A percentile compares a stretch with the other conserved stretches of the same genome.
phyloP scores from a whole-genome alignment of 768 basidiomycete genomes.

The Lactifluus piperatus region DNA sequence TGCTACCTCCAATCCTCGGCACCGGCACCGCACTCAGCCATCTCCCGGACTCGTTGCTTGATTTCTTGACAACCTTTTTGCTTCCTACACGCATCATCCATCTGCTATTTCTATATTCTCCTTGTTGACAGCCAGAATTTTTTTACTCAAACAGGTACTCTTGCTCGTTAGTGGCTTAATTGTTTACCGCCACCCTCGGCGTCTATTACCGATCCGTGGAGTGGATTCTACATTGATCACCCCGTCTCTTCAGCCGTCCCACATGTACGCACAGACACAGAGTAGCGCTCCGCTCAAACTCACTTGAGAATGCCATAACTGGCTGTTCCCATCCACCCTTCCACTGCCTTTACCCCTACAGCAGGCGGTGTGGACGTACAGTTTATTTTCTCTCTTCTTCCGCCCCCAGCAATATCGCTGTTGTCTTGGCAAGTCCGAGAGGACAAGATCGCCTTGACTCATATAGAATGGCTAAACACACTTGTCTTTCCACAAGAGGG shows the following conservation, averaged over 20 bases:
- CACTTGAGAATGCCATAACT: background rate
- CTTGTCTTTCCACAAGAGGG: background rate
- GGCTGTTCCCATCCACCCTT: background rate
- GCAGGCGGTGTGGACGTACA: background rate
- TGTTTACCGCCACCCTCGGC: background rate
- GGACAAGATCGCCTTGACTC: too few relatives aligned
- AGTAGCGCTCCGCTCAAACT: background rate
- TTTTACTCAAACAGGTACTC: background rate
- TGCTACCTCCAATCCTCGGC: background rate
- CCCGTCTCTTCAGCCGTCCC: background rate
- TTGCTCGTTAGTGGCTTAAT: background rate
- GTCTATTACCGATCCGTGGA: background rate
- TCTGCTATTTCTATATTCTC: background rate
- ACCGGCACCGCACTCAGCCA: background rate
- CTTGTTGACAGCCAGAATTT: background rate
- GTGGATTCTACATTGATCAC: background rate
- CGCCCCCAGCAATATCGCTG: background rate
- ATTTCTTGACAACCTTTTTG: background rate
- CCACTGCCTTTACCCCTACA: background rate
- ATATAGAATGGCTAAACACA: too few relatives aligned
- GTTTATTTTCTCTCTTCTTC: background rate
- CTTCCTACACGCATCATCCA: background rate
- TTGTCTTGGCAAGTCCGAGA: too few relatives aligned
- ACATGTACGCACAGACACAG: background rate
- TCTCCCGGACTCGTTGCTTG: background rate